These are phyloP conservation scores for Diplodia sapinea DNA, from an alignment of 2,329 filamentous ascomycete genomes.

Conservation along the genomic window DNA sequence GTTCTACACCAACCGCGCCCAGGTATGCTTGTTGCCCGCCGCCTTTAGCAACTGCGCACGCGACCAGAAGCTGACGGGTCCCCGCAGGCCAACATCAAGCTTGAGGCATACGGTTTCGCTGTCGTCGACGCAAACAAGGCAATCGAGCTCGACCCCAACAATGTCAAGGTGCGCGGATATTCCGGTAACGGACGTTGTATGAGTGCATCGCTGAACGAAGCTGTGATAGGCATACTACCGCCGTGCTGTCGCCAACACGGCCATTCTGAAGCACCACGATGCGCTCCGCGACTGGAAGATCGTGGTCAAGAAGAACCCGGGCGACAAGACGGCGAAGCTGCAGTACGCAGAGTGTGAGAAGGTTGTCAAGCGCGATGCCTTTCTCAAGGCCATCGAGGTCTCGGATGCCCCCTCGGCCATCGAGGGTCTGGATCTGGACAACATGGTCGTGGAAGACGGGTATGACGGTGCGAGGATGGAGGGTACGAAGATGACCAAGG, in stretches of 20 bases:
- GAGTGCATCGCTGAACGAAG: neutral
- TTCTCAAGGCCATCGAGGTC: constrained; percentile 93
- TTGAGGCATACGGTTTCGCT: constrained; percentile 92
- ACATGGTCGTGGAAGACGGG: constrained; percentile 78
- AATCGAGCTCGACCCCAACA: constrained; percentile 83
- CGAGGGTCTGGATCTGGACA: constrained; percentile 85
- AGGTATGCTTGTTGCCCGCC: constrained; percentile 63
- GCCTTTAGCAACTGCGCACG: constrained; percentile 34
- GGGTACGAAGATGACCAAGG: constrained; percentile 81
- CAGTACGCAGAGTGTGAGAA: constrained; percentile 94
- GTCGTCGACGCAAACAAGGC: constrained; percentile 90
- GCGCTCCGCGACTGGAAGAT: constrained; percentile 91
- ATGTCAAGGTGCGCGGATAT: constrained; percentile 75
- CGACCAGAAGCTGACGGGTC: constrained; percentile 37
- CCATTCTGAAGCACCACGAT: constrained; percentile 86
- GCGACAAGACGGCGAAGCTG: constrained; percentile 87
- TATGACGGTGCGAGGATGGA: constrained; percentile 86
- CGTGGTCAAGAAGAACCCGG: constrained; percentile 84
- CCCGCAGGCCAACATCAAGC: constrained; percentile 86
- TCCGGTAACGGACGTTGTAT: neutral
- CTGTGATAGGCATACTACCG: constrained; percentile 82
- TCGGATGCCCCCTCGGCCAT: constrained; percentile 90
- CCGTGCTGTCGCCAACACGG: constrained; percentile 87
- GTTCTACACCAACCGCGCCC: constrained; percentile 92
- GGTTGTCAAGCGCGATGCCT: constrained; percentile 88